Evolutionary conservation across 371 early-diverging fungal species (phyloP), one percentile per base, ranked within the genome.

Genomic region (Apophysomyces ossiformis): DNA sequence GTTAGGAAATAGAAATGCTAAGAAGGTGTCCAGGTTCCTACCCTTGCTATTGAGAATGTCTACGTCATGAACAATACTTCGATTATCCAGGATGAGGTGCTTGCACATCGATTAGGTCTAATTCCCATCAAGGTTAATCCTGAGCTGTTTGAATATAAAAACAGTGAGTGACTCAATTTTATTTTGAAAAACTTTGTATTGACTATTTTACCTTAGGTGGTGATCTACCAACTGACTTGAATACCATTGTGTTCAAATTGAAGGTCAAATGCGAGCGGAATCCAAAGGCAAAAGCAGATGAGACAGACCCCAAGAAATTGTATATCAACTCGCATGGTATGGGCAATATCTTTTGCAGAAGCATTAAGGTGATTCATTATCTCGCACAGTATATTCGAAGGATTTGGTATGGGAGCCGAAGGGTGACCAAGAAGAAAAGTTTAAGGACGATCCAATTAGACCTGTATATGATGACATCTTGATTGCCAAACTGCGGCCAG

Each of bases 11-110:
- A 11, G 54, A 9, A 4, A 4, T 57, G 32, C 8, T 9, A 46
- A 15, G 69, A 1, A 32, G 26, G 60, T 18, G 11, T 32, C 26
- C 18, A 91, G 92, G 91, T 98, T 8, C 97, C 99, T 26, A 96
- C 98, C 0, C 92, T 98, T 95, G 99, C 99, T 8, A 98, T 99
- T 59, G 99, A 99, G 73, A 89, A 92, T 50, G 98, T 99, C 12
- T 97, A 90, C 75, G 89, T 99, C 61, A 78, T 89, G 83, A 93
- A 98, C 85, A 99, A 99, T 84, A 96, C 94, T 12, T 90, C 94
- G 5, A 88, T 99, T 45, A 90, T 99, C 71, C 93, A 94, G 64
- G 99, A 99, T 75, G 99, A 99, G 80, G 90, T 99, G 4, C 76
- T 99, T 45, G 92, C 99, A n/a, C 98, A 99, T 71, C 90, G 99